These are phyloP conservation scores for Colletotrichum musicola DNA, from an alignment of 2,329 filamentous ascomycete genomes.

Conservation along the genomic window DNA sequence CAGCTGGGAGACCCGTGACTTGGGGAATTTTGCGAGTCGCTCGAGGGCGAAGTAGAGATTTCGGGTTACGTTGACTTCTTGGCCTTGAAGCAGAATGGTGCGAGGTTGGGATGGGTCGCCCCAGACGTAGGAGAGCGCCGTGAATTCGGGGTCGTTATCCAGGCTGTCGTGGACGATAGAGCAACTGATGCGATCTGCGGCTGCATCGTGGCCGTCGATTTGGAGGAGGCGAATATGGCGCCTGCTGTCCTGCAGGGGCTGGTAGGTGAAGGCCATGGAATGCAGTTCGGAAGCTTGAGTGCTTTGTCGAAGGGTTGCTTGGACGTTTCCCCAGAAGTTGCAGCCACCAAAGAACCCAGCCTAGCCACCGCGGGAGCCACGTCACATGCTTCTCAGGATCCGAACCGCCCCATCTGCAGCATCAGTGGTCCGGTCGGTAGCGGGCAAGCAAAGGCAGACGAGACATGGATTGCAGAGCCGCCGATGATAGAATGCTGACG, in stretches of 20 bases:
- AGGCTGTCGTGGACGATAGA: not conserved
- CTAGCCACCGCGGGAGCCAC: slow-evolving; percentile 13
- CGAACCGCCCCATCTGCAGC: not conserved
- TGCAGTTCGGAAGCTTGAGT: slow-evolving; percentile 3
- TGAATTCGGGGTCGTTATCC: not conserved
- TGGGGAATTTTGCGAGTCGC: not conserved
- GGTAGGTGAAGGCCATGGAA: not conserved
- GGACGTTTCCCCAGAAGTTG: not conserved
- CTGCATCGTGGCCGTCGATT: not conserved
- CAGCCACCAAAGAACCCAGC: not conserved
- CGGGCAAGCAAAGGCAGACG: not conserved
- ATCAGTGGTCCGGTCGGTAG: too few relatives aligned
- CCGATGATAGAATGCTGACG: not conserved
- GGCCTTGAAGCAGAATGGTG: not conserved
- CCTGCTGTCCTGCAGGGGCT: slow-evolving; percentile 2
- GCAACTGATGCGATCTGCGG: not conserved
- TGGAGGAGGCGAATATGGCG: slow-evolving; percentile 7
- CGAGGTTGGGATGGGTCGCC: not conserved
- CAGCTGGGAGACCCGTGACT: slow-evolving; percentile 5
- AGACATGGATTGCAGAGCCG: not conserved
- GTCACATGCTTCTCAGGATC: not conserved
- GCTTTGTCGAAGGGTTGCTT: not conserved
- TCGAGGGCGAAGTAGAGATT: not conserved
- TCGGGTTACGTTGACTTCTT: not conserved
- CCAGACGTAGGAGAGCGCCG: slow-evolving; percentile 14